phyloP scores from a whole-genome alignment of 2,329 filamentous ascomycete genomes.

The Epichloe hybrida region DNA sequence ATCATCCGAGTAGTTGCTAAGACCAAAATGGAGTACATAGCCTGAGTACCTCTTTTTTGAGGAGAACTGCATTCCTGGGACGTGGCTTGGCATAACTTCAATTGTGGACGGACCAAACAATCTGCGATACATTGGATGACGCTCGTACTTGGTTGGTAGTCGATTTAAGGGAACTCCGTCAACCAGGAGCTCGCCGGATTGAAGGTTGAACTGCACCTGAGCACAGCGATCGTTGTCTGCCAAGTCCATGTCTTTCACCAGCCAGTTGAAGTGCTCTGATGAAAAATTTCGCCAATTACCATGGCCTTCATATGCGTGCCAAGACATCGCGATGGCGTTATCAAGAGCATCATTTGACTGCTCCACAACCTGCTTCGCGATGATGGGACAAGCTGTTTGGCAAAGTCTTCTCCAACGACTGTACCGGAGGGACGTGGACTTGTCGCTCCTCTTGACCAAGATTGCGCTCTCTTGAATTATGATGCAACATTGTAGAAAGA shows the following conservation, averaged over 20 bases:
- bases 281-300: background rate
- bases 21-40: slow-evolving; percentile 23
- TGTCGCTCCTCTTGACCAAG: background rate
- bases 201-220: slow-evolving; percentile 32
- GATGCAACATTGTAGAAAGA: background rate
- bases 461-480: background rate
- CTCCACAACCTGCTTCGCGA: background rate
- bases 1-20: background rate
- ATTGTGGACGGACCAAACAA: slow-evolving; percentile 7
- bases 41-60: slow-evolving; percentile 18
- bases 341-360: background rate
- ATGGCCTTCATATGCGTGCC: background rate
- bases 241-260: background rate
- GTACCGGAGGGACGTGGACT: background rate
- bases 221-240: background rate
- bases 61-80: slow-evolving; percentile 25
- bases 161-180: slow-evolving; percentile 32
- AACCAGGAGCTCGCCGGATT: slow-evolving; percentile 38
- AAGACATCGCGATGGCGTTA: background rate
- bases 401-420: background rate
- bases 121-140: slow-evolving; percentile 13
- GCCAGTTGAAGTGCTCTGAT: background rate
- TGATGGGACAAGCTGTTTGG: background rate
- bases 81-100: slow-evolving; percentile 10
- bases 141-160: slow-evolving; percentile 30